Evolutionary conservation across 2,329 filamentous ascomycete species (phyloP).

Genomic region (Penicillium sp.): DNA sequence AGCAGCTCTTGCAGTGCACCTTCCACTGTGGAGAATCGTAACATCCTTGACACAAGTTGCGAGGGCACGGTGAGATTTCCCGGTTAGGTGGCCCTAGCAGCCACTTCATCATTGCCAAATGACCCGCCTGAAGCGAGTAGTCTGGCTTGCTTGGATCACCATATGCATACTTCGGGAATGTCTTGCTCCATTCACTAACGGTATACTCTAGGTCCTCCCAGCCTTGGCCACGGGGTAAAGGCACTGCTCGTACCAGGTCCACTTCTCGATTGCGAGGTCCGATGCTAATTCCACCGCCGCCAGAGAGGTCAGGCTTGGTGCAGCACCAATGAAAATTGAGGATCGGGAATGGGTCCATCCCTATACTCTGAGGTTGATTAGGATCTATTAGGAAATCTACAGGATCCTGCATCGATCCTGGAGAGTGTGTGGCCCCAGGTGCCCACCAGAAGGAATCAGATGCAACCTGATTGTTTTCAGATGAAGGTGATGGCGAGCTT

Average conservation of each 20-base stretch:
- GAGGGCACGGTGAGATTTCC: slow-evolving; percentile 51
- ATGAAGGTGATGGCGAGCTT: slow-evolving; percentile 7
- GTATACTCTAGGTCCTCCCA: slow-evolving; percentile 57
- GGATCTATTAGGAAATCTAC: slow-evolving; percentile 19
- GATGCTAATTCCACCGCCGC: slow-evolving; percentile 59
- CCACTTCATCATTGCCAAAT: slow-evolving; percentile 47
- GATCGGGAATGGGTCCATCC: slow-evolving; percentile 41
- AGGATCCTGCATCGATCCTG: slow-evolving; percentile 59
- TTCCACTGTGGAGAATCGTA: slow-evolving; percentile 60
- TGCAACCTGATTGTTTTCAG: slow-evolving; percentile 9
- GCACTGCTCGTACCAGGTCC: slow-evolving; percentile 57
- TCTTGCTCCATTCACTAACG: slow-evolving; percentile 42
- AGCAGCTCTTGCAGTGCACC: slow-evolving; percentile 58
- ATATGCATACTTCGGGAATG: slow-evolving; percentile 42
- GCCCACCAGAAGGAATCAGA: slow-evolving; percentile 59
- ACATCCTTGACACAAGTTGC: slow-evolving; percentile 58
- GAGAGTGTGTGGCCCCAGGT: slow-evolving; percentile 54
- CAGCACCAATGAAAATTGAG: slow-evolving; percentile 62
- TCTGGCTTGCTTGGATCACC: slow-evolving; percentile 41
- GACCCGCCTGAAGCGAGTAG: slow-evolving; percentile 40
- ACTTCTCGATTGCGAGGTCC: slow-evolving; percentile 54
- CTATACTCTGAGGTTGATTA: slow-evolving; percentile 26
- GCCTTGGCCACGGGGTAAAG: slow-evolving; percentile 54
- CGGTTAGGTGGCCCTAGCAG: slow-evolving; percentile 50
- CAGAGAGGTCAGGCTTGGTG: slow-evolving; percentile 59